Conservation (phyloP, 1,139 yeast species). For the Magnusiomyces paraingens region DNA sequence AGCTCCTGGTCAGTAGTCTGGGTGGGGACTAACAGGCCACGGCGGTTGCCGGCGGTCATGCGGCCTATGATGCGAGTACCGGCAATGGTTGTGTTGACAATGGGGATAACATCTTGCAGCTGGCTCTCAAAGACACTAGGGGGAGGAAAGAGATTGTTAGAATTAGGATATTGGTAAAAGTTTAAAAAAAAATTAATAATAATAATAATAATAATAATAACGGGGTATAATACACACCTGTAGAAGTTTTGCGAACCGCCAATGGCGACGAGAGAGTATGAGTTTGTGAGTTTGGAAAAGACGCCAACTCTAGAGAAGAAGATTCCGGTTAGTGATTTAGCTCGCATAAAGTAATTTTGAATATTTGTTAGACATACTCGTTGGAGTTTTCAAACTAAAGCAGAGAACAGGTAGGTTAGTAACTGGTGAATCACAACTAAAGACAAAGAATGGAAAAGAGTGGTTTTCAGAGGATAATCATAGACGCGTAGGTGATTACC, state of each 20-base stretch:
- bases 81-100: slow-evolving; percentile 94
- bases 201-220: not conserved
- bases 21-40: slow-evolving; percentile 94
- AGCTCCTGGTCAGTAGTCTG: slow-evolving; percentile 99
- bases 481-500: not conserved
- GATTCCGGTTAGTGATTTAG: too few relatives aligned
- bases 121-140: slow-evolving; percentile 98
- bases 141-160: slow-evolving; percentile 3
- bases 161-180: not conserved
- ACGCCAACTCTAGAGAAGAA: slow-evolving; percentile 69
- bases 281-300: slow-evolving; percentile 91
- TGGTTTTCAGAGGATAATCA: not conserved
- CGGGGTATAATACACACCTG: slow-evolving; percentile 24
- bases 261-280: slow-evolving; percentile 92
- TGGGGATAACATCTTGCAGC: slow-evolving; percentile 92
- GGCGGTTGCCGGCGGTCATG: slow-evolving; percentile 98
- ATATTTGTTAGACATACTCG: slow-evolving; percentile 41
- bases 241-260: slow-evolving; percentile 98
- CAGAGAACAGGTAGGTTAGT: not conserved
- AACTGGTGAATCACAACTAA: not conserved
- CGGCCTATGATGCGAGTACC: slow-evolving; percentile 98
- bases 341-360: slow-evolving; percentile 2
- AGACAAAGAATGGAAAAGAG: not conserved
- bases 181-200: not conserved
- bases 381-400: slow-evolving; percentile 85